Base-by-base conservation (phyloP, 139 green algal species). In the Tetraselmis chui region DNA sequence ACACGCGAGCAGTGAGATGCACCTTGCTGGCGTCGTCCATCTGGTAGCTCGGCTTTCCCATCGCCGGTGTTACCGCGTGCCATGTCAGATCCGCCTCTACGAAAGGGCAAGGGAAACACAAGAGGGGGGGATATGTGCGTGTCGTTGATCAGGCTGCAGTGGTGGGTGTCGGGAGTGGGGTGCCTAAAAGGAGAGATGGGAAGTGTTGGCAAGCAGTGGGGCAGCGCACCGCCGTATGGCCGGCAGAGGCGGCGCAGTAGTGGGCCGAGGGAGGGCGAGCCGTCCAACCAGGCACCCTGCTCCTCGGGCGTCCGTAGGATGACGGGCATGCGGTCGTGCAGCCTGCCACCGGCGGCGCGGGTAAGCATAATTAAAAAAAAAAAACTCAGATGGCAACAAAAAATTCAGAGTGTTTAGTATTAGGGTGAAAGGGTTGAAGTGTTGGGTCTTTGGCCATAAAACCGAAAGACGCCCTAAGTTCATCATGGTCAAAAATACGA, bases 311-410 rank as follows among this genome's bases (percentile, higher is more conserved):
- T 82, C 5, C 67, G 81, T 28, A 97, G 88, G 5, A 97, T 77
- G 26, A 93, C 92, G 0, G 94, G 94, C 93, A 96, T 95, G 59
- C 94, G 87, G 90, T 95, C 88, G 82, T 97, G 94, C 81, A 97
- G 89, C 92, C 83, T 83, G 78, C 80, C 80, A 23, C 25, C 29
- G 29, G 31, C 32, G 2, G 28, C 2, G n/a, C n/a, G n/a, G n/a
- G n/a, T n/a, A n/a, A n/a, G n/a, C n/a, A n/a, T n/a, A n/a, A n/a
- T n/a, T n/a, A n/a, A n/a, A n/a, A n/a, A n/a, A n/a, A n/a, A n/a
- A n/a, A n/a, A n/a, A n/a, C n/a, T n/a, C n/a, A n/a, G n/a, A n/a
- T n/a, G n/a, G n/a, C n/a, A n/a, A n/a, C n/a, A n/a, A n/a, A n/a
- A n/a, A n/a, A n/a, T n/a, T n/a, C n/a, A n/a, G n/a, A n/a, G n/a